Evolutionary conservation across 768 basidiomycete genomes (phyloP), one percentile per base, ranked within the genome.

Genomic region (Flagelloscypha sp.): DNA sequence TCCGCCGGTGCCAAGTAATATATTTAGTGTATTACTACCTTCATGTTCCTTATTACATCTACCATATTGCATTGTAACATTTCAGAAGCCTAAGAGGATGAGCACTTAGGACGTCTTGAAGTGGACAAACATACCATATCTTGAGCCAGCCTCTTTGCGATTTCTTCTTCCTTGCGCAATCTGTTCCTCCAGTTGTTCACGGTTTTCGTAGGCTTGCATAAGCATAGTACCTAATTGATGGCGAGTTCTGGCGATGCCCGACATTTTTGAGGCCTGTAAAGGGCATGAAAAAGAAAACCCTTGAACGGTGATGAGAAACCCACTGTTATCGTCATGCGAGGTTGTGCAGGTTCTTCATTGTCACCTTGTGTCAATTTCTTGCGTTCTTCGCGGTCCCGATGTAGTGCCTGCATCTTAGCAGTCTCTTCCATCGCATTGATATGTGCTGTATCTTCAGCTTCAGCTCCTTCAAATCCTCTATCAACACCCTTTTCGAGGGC

Each of bases 61-160:
- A 9, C 17, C 28, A n/a, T 25, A 6, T 21, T n/a, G n/a, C n/a
- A n/a, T n/a, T n/a, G n/a, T n/a, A n/a, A n/a, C n/a, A n/a, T n/a
- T n/a, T n/a, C n/a, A n/a, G n/a, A n/a, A n/a, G n/a, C n/a, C n/a
- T n/a, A n/a, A n/a, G n/a, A n/a, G n/a, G n/a, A n/a, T n/a, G n/a
- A n/a, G n/a, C n/a, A n/a, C n/a, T n/a, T n/a, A n/a, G n/a, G n/a
- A n/a, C n/a, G n/a, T n/a, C n/a, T n/a, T n/a, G n/a, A n/a, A n/a
- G n/a, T n/a, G n/a, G n/a, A n/a, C n/a, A 24, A 10, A 60, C 70
- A 41, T 47, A 81, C 88, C 88, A 47, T 92, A 90, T 69, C 90
- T 92, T 58, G 86, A 89, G 7, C 88, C 88, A 0, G 88, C 86
- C 50, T 88, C 84, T 54, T 90, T 90, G 42, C 86, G 69, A 49